Conservation (phyloP, 2,329 filamentous ascomycete genomes). For the Onygenales sp. region DNA sequence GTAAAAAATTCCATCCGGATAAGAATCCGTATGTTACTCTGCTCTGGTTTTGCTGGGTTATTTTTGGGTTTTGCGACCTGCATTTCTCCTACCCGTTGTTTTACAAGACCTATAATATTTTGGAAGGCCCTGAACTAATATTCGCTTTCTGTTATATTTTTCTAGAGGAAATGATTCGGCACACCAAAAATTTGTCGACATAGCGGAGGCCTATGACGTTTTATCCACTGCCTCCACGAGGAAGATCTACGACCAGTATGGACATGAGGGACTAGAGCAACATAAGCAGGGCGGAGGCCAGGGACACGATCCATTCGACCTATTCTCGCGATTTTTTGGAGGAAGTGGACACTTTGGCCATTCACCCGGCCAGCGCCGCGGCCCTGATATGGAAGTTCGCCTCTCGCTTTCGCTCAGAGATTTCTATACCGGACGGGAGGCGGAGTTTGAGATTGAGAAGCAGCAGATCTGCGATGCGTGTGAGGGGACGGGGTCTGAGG, state of each 20-base stretch:
- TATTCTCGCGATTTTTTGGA: constrained; percentile 95
- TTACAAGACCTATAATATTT: not conserved
- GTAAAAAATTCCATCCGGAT: constrained; percentile 94
- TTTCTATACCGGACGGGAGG: constrained; percentile 83
- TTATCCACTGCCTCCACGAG: constrained; percentile 71
- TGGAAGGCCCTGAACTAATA: not conserved
- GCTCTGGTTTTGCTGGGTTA: not conserved
- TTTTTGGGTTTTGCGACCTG: not conserved
- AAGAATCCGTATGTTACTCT: constrained; percentile 73
- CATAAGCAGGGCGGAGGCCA: constrained; percentile 59
- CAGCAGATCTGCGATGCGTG: constrained; percentile 91
- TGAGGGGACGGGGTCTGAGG: constrained; percentile 73
- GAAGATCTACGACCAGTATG: constrained; percentile 87
- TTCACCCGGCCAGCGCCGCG: constrained; percentile 63
- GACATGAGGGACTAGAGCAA: constrained; percentile 81
- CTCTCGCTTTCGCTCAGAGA: constrained; percentile 71
- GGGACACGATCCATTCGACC: constrained; percentile 81
- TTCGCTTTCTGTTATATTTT: not conserved
- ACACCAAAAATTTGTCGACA: constrained; percentile 82
- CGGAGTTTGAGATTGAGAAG: constrained; percentile 85
- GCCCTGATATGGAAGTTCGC: constrained; percentile 81
- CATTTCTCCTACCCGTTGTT: not conserved
- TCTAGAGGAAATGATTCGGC: constrained; percentile 65
- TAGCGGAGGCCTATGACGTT: constrained; percentile 91
- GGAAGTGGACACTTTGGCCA: constrained; percentile 75